phyloP scores from a whole-genome alignment of 345 rosid genomes.

The Salix viminalis region DNA sequence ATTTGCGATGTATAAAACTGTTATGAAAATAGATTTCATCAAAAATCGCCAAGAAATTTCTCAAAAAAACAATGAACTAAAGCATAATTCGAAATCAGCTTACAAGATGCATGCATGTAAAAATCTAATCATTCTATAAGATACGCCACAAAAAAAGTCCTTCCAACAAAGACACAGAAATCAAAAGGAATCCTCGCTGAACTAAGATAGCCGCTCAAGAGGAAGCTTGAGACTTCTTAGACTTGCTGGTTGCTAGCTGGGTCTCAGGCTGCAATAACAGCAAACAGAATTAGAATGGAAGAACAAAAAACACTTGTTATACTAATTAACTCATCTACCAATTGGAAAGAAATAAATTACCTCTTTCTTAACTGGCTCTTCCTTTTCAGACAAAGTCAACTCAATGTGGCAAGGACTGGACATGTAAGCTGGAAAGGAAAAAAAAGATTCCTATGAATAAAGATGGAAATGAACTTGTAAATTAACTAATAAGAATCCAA shows the following conservation, averaged over 20 bases:
- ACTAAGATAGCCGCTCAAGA: constrained; percentile 6
- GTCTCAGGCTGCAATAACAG: constrained; percentile 61
- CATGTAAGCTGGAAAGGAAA: constrained; percentile 68
- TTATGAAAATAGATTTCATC: background rate
- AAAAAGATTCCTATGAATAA: background rate
- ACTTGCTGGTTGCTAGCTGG: constrained; percentile 69
- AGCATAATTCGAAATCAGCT: constrained; percentile 13
- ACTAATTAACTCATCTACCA: too few relatives aligned
- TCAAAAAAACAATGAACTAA: constrained; percentile 9
- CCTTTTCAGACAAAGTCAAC: constrained; percentile 82
- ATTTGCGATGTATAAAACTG: background rate
- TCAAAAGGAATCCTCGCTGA: background rate
- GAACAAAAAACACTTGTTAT: background rate
- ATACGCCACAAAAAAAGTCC: constrained; percentile 15
- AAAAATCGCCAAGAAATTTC: background rate
- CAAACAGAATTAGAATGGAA: background rate
- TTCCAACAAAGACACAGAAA: background rate
- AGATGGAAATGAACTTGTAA: too few relatives aligned
- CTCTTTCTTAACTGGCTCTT: constrained; percentile 94
- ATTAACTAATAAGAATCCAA: background rate
- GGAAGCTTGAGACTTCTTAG: constrained; percentile 56
- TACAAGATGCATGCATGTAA: constrained; percentile 15
- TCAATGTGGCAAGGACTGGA: constrained; percentile 96
- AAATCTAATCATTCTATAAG: constrained; percentile 21
- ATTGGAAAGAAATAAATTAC: constrained; percentile 25